Conservation (phyloP, 306 rosid genomes). For the Leucaena leucocephala region DNA sequence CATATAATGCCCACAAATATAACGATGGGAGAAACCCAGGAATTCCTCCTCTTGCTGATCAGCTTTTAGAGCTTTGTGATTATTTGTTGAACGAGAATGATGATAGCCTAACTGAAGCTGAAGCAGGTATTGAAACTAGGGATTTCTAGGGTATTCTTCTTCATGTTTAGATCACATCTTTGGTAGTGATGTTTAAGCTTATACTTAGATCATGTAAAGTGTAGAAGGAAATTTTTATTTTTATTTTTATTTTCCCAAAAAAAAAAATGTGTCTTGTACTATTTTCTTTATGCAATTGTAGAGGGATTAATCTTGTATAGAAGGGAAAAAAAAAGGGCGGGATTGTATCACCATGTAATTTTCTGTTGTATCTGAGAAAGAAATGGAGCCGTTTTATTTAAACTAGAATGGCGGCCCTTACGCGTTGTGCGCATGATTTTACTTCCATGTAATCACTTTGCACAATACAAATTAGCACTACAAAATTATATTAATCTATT, state of each 20-base stretch:
- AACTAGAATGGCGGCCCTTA: too few species aligned
- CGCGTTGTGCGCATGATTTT: too few species aligned
- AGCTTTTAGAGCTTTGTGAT: slow-evolving; percentile 88
- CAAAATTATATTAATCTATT: too few species aligned
- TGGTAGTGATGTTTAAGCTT: background rate
- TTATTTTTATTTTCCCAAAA: background rate
- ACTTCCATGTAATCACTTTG: too few species aligned
- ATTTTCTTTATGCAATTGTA: background rate
- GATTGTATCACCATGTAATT: slow-evolving; percentile 18
- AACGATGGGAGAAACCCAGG: slow-evolving; percentile 87
- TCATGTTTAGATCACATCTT: slow-evolving; percentile 4
- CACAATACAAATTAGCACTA: too few species aligned
- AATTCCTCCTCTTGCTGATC: slow-evolving; percentile 94
- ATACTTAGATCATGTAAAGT: slow-evolving; percentile 1
- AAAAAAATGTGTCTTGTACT: background rate
- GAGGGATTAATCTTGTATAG: slow-evolving; percentile 14
- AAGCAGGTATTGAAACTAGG: slow-evolving; percentile 75
- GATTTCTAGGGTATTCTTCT: slow-evolving; percentile 43
- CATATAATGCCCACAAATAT: slow-evolving; percentile 79
- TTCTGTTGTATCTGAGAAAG: background rate
- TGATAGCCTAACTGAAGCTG: slow-evolving; percentile 81
- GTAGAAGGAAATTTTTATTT: background rate
- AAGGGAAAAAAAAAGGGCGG: background rate
- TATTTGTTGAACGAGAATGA: slow-evolving; percentile 73
- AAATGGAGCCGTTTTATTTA: background rate